Evolutionary conservation across 2,329 filamentous ascomycete species (phyloP), one percentile per base, ranked within the genome.

Genomic region (Paecilomyces sp.): DNA sequence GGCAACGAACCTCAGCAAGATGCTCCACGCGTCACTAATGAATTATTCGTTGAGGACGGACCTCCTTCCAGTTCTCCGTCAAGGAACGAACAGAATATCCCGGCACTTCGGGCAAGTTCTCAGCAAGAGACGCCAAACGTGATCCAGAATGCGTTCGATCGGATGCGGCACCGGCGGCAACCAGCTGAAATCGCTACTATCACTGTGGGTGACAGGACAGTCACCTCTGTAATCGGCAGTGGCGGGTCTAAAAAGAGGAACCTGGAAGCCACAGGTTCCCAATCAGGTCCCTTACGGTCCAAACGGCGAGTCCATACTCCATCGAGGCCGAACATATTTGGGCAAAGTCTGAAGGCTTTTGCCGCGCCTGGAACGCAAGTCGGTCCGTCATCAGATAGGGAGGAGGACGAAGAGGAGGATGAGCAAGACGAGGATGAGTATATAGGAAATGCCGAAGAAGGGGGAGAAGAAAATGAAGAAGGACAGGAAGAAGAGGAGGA

Each of bases 141-240:
- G 0, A 75, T 88, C 25, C 81, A 83, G 57, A 85, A 81, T 67
- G 85, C 85, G 1, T 87, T 87, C 65, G 83, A 87, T 69, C 80
- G 83, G 18, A 87, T 88, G 83, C 80, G 85, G 15, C 80, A 83
- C 0, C 88, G 85, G 68, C 82, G 88, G 34, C 76, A 82, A 1
- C 81, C 83, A 1, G 75, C 81, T 30, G 86, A 90, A 66, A 77
- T 87, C 57, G 89, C 89, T 22, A 90, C 88, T 1, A 89, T 93
- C 55, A 92, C 88, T 0, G 85, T 93, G 58, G 90, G 89, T 1
- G 81, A 87, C 62, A 82, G 81, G 54, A 90, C 87, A 0, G 81
- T 86, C 4, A 88, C 84, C 0, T 87, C 86, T 22, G 81, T 85
- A 33, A 81, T 91, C 64, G 88, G 88, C 1, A 83, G 79, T 56